phyloP scores from a whole-genome alignment of 169 alveolate species.

The Eimeria tenella region DNA sequence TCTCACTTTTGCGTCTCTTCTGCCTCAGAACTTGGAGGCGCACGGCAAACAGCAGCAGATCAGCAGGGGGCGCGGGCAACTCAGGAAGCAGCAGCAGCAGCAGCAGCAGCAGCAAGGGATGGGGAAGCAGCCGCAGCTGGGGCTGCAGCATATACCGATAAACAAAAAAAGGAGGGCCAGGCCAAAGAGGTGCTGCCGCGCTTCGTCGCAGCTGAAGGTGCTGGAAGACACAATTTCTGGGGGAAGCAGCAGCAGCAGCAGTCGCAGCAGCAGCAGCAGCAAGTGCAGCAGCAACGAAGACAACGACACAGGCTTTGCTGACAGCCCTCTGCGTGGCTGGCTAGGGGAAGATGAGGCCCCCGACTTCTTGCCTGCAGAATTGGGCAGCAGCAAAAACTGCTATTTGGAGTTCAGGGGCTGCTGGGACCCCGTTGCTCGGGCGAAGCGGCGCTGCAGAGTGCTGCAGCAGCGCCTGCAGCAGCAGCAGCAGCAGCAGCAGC shows the following conservation, averaged over 20 bases:
- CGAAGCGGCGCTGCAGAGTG: constrained; percentile 1
- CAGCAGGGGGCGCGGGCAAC: background rate
- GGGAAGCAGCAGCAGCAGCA: constrained; percentile 10
- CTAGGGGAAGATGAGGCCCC: constrained; percentile 19
- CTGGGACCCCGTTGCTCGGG: constrained; percentile 38
- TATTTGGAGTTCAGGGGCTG: constrained; percentile 18
- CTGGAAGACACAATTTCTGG: too few relatives aligned
- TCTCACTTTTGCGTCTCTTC: background rate
- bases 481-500: constrained; percentile 20
- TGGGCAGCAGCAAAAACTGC: constrained; percentile 2
- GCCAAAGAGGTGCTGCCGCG: background rate
- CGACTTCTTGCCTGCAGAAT: background rate
- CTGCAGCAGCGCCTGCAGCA: background rate
- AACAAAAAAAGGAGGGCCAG: background rate
- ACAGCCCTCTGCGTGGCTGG: background rate
- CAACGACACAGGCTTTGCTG: background rate
- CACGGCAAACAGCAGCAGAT: background rate
- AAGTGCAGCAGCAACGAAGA: background rate
- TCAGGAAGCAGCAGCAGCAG: background rate
- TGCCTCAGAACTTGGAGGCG: background rate
- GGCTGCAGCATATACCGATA: background rate
- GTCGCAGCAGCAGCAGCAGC: background rate
- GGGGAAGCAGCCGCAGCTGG: background rate
- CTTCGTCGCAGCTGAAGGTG: too few relatives aligned
- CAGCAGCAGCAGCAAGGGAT: background rate